Evolutionary conservation across 1,284 basidiomycete genomes (phyloP).

Genomic region (Moniliophthora roreri): DNA sequence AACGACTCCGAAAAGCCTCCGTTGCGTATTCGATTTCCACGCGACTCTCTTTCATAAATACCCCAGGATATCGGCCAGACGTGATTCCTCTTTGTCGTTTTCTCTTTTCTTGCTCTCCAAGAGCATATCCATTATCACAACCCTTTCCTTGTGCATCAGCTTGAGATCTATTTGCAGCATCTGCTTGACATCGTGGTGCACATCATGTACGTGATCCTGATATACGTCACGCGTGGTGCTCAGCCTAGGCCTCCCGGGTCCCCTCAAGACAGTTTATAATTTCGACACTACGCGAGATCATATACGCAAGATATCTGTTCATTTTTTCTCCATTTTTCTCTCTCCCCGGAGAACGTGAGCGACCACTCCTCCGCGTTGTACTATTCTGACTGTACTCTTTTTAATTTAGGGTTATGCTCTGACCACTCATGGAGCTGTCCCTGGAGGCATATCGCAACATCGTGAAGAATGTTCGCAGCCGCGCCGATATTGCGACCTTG

Average conservation of each 20-base stretch:
- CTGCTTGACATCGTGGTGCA: no score
- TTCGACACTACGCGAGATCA: no score
- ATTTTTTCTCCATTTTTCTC: not conserved
- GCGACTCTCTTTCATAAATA: conserved; percentile 1
- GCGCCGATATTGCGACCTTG: conserved; percentile 51
- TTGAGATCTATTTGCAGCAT: no score
- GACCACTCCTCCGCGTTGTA: not conserved
- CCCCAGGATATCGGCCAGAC: not conserved
- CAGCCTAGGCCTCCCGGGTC: no score
- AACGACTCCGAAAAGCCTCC: not conserved
- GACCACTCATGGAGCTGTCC: conserved; percentile 51
- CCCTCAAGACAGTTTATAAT: no score
- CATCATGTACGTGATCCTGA: no score
- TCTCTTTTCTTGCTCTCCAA: not conserved
- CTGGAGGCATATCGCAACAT: conserved; percentile 57
- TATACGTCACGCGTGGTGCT: no score
- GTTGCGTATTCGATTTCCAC: not conserved
- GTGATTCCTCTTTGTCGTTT: not conserved
- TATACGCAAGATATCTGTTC: not conserved
- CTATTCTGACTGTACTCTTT: not conserved
- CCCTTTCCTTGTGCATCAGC: not conserved
- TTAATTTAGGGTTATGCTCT: conserved; percentile 37
- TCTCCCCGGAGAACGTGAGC: not conserved
- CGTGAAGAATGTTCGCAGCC: conserved; percentile 47
- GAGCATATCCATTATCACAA: not conserved